These are phyloP conservation scores for Anthracocystis setariae DNA, from an alignment of 1,284 basidiomycete species.

Conservation along the genomic window DNA sequence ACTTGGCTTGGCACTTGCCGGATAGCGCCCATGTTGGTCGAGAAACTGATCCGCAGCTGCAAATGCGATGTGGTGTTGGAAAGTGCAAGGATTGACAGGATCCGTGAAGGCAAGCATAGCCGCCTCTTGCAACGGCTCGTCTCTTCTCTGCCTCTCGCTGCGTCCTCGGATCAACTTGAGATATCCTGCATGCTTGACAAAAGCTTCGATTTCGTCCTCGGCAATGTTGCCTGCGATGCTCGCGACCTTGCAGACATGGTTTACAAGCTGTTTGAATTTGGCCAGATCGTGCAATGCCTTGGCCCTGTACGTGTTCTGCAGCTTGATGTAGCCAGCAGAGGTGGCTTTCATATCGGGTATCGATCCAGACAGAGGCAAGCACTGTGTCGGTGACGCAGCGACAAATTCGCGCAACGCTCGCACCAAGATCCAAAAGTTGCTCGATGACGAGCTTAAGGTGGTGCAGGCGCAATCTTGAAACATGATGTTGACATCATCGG, in stretches of 20 bases:
- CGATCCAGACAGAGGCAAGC: slow-evolving; percentile 74
- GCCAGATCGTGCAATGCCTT: slow-evolving; percentile 78
- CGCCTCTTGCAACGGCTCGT: slow-evolving; percentile 65
- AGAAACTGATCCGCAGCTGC: slow-evolving; percentile 70
- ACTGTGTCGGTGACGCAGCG: slow-evolving; percentile 67
- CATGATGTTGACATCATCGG: slow-evolving; percentile 48
- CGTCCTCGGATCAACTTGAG: slow-evolving; percentile 81
- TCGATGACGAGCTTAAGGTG: slow-evolving; percentile 68
- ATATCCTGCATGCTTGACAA: slow-evolving; percentile 89
- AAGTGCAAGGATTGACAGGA: slow-evolving; percentile 59
- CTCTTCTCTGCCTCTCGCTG: slow-evolving; percentile 68
- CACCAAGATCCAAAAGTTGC: slow-evolving; percentile 88
- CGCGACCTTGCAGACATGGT: slow-evolving; percentile 59
- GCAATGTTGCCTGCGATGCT: slow-evolving; percentile 66
- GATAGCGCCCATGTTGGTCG: slow-evolving; percentile 68
- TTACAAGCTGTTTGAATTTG: slow-evolving; percentile 69
- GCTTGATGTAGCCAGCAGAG: slow-evolving; percentile 80
- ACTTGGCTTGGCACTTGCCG: slow-evolving; percentile 62
- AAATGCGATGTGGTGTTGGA: slow-evolving; percentile 68
- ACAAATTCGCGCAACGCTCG: slow-evolving; percentile 75
- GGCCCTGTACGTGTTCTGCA: slow-evolving; percentile 81
- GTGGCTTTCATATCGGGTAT: slow-evolving; percentile 97
- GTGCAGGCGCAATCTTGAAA: slow-evolving; percentile 75
- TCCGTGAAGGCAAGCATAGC: slow-evolving; percentile 55
- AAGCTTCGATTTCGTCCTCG: slow-evolving; percentile 75